Conservation (phyloP, 2,329 filamentous ascomycete species). For the Penicillium paneum region DNA sequence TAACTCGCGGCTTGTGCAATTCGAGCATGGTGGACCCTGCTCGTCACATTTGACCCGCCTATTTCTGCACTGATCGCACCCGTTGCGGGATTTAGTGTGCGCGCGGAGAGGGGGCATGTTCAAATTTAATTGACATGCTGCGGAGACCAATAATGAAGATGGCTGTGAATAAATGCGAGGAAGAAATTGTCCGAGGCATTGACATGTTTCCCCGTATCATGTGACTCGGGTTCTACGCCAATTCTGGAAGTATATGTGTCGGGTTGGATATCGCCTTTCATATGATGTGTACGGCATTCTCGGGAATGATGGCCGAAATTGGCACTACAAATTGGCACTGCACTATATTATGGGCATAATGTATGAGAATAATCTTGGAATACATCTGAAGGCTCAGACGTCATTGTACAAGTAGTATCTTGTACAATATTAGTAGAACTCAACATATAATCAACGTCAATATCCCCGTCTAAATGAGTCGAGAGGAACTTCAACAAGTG, state of each 20-base stretch:
- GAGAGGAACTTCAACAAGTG: not conserved
- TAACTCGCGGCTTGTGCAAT: constrained; percentile 28
- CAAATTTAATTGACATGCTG: not conserved
- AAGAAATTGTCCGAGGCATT: not conserved
- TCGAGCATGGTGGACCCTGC: constrained; percentile 29
- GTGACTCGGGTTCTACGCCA: constrained; percentile 4
- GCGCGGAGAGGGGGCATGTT: constrained; percentile 16
- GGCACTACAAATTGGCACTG: not conserved
- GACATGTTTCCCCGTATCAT: not conserved
- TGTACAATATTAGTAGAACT: not conserved
- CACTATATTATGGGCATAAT: not conserved
- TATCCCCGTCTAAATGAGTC: too few relatives aligned
- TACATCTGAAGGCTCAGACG: not conserved
- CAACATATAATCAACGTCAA: not conserved
- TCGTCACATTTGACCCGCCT: constrained; percentile 33
- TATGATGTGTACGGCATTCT: not conserved
- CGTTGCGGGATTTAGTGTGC: constrained; percentile 25
- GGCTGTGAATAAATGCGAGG: not conserved
- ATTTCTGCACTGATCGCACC: constrained; percentile 23
- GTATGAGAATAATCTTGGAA: not conserved
- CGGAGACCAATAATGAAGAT: constrained; percentile 2
- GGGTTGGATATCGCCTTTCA: not conserved
- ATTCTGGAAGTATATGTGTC: not conserved
- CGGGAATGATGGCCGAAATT: too few relatives aligned
- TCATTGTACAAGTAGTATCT: not conserved